Base-by-base conservation (phyloP, 352 stramenopile species). In the Globisporangium radiosum region DNA sequence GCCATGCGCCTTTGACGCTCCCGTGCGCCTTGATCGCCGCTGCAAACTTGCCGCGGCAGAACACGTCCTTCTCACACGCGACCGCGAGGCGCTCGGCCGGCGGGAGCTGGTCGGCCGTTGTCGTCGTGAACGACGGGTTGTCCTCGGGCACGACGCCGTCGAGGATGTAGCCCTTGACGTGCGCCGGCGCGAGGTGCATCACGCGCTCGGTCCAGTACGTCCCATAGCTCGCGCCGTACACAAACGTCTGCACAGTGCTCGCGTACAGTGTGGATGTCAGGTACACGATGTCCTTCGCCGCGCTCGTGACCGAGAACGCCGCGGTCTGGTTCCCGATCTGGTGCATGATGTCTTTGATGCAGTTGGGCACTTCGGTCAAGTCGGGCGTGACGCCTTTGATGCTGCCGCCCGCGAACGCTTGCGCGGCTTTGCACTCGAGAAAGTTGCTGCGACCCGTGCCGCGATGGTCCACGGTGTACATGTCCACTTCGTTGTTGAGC, bases 391-490 rank as follows among this genome's bases (percentile, higher is more conserved):
- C 39, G n/a, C 76, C 71, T 3, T 44, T 33, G 0, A 62, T 66
- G 9, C 64, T 69, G 0, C 62, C 68, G 5, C 25, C 25, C 0
- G 63, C 60, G 17, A 39, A 58, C 5, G 71, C 73, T 57, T 83
- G 65, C 0, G 76, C 70, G 0, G 73, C 76, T 1, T 73, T 50
- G 44, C 73, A 86, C 42, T 73, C 60, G 15, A 86, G 62, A 40
- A 70, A 68, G 17, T 50, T 59, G 53, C 72, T 82, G 11, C 76
- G 69, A 2, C 69, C 76, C 5, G 76, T 83, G 37, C 76, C 76
- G 14, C 73, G 76, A 49, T 86, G 76, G 58, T 83, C 76, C 59
- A 86, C 65, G 14, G 76, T 83, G 70, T 81, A 84, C 4, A 84
- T 11, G 33, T 67, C 64, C 25, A 74, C 62, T 9, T 25, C 52